A percentile compares a stretch with the other conserved stretches of the same genome.
These are phyloP conservation scores for Arthrobotrys conoides DNA, from an alignment of 2,329 filamentous ascomycete species.

Conservation along the genomic window DNA sequence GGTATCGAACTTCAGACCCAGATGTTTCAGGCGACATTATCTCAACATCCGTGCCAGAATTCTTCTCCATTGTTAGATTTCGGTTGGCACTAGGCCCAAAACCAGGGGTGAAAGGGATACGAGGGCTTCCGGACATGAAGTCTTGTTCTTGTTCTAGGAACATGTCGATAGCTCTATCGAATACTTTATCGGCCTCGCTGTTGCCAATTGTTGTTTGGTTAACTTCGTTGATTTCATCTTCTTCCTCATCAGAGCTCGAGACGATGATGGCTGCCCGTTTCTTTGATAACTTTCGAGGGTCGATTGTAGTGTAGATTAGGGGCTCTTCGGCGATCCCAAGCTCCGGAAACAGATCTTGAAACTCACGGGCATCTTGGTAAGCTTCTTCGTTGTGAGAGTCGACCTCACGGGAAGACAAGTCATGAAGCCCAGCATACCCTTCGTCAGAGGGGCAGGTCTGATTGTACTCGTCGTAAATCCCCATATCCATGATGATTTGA, in stretches of 20 bases:
- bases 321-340: no score
- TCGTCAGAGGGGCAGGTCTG: no score
- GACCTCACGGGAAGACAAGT: no score
- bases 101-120: no score
- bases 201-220: not conserved
- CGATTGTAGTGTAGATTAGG: no score
- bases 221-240: no score
- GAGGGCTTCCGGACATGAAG: not conserved
- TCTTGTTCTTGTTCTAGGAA: not conserved
- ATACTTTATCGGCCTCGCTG: not conserved
- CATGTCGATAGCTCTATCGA: not conserved
- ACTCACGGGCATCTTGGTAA: not conserved
- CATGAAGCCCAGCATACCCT: no score
- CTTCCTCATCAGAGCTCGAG: no score
- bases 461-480: no score
- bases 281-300: no score
- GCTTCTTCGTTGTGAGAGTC: conserved; percentile 4
- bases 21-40: not conserved
- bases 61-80: not conserved
- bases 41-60: not conserved
- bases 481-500: not conserved
- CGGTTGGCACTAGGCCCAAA: no score
- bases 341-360: not conserved
- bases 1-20: not conserved
- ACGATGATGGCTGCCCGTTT: no score